A percentile compares a stretch with the other conserved stretches of the same genome.
Evolutionary conservation across 2,329 filamentous ascomycete genomes (phyloP).

Genomic region (Scedosporium apiospermum): DNA sequence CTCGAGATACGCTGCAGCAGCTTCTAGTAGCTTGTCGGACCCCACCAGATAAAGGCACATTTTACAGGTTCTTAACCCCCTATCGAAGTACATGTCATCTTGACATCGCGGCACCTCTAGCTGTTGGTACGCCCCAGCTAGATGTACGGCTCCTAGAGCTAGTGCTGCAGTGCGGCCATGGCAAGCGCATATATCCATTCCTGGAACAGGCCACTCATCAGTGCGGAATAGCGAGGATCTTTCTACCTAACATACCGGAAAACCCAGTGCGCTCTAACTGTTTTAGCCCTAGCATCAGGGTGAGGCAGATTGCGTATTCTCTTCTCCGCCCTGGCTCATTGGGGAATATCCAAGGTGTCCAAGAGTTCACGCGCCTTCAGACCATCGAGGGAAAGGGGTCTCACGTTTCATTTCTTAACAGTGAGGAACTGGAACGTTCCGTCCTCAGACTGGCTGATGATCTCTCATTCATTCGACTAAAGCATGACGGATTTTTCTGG

Average conservation of each 20-base stretch:
- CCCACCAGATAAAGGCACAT: neutral
- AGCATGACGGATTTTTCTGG: neutral
- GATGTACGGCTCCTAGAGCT: conserved; percentile 21
- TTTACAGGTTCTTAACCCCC: neutral
- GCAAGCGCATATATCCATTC: neutral
- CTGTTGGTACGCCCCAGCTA: conserved; percentile 6
- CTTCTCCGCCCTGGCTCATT: conserved; percentile 22
- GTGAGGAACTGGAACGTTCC: conserved; percentile 7
- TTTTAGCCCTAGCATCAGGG: conserved; percentile 42
- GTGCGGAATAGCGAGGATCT: conserved; percentile 32
- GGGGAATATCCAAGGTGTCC: conserved; percentile 12
- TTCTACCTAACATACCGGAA: conserved; percentile 55
- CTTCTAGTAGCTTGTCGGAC: neutral
- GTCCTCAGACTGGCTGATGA: neutral
- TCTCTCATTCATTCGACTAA: neutral
- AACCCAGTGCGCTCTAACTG: conserved; percentile 43
- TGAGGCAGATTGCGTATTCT: conserved; percentile 47
- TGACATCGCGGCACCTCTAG: neutral
- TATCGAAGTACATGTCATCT: neutral
- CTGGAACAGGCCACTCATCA: neutral
- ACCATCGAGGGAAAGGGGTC: neutral
- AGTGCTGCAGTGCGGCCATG: conserved; percentile 15
- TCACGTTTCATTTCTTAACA: neutral
- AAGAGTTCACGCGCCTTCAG: conserved; percentile 27
- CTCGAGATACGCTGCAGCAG: neutral